Evolutionary conservation across 345 rosid genomes (phyloP).

Genomic region (Salix arbutifolia): DNA sequence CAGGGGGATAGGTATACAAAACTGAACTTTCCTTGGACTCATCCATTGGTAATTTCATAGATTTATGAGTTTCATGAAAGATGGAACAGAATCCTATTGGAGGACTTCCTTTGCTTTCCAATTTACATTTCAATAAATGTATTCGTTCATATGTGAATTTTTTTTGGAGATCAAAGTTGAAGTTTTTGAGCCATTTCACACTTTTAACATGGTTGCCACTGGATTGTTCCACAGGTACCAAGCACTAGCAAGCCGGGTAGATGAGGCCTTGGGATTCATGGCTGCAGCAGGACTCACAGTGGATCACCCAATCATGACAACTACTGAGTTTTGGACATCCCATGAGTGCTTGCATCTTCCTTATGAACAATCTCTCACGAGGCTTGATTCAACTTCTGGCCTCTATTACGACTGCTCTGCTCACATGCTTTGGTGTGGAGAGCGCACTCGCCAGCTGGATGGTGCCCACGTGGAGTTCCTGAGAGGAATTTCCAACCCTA

Average conservation of each 20-base stretch:
- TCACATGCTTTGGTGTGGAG: slow-evolving; percentile 32
- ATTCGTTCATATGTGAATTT: neutral
- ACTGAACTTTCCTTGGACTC: neutral
- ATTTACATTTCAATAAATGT: neutral
- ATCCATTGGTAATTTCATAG: neutral
- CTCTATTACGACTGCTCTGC: slow-evolving; percentile 28
- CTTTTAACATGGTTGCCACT: neutral
- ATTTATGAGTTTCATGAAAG: neutral
- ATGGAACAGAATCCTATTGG: neutral
- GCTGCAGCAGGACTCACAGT: slow-evolving; percentile 26
- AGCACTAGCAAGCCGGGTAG: slow-evolving; percentile 21
- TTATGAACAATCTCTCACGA: slow-evolving; percentile 27
- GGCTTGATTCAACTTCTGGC: slow-evolving; percentile 31
- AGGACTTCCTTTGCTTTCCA: neutral
- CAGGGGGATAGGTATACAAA: slow-evolving; percentile 25
- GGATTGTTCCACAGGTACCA: slow-evolving; percentile 15
- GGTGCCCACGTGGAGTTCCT: slow-evolving; percentile 34
- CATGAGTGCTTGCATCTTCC: slow-evolving; percentile 30
- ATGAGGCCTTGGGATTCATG: slow-evolving; percentile 32
- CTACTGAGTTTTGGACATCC: slow-evolving; percentile 31
- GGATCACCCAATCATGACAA: slow-evolving; percentile 28
- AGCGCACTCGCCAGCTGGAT: slow-evolving; percentile 29
- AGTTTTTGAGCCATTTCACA: neutral
- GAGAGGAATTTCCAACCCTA: slow-evolving; percentile 29
- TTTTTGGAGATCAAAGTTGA: neutral